A percentile compares a stretch with the other conserved stretches of the same genome.
Evolutionary conservation across 371 early-diverging fungal genomes (phyloP).

Genomic region (Mortierella sp.): DNA sequence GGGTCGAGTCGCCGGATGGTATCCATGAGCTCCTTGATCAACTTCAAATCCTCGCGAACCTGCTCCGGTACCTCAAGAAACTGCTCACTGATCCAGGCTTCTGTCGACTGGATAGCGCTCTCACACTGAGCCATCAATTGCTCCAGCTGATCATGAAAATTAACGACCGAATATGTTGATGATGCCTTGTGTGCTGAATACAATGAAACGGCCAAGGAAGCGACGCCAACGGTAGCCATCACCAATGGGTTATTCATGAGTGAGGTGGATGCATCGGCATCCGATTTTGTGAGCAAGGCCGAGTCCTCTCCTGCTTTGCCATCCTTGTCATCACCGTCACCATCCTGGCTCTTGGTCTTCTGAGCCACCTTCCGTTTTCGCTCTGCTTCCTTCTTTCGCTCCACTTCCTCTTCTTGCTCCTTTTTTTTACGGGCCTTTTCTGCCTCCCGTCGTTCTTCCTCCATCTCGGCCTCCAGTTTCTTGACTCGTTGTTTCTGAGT

Average conservation of each 20-base stretch:
- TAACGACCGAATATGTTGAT: slow-evolving; percentile 56
- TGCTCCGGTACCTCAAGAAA: slow-evolving; percentile 58
- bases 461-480: slow-evolving; percentile 28
- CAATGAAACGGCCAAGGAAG: slow-evolving; percentile 60
- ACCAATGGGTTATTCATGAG: slow-evolving; percentile 15
- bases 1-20: slow-evolving; percentile 60
- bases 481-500: slow-evolving; percentile 41
- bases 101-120: slow-evolving; percentile 57
- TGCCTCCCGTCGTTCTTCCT: slow-evolving; percentile 26
- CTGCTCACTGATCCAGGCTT: slow-evolving; percentile 66
- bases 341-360: slow-evolving; percentile 6
- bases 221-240: slow-evolving; percentile 60
- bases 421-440: slow-evolving; percentile 21
- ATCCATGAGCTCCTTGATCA: slow-evolving; percentile 57
- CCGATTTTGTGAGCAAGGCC: slow-evolving; percentile 22
- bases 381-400: slow-evolving; percentile 13
- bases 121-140: slow-evolving; percentile 57
- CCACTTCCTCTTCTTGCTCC: slow-evolving; percentile 17
- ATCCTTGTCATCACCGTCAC: not conserved
- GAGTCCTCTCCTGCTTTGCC: slow-evolving; percentile 2
- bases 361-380: not conserved
- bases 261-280: not conserved
- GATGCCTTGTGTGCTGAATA: slow-evolving; percentile 67
- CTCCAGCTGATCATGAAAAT: slow-evolving; percentile 63
- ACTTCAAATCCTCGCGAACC: slow-evolving; percentile 56